Base-by-base conservation (phyloP, 768 basidiomycete species). In the Trametes villosa region DNA sequence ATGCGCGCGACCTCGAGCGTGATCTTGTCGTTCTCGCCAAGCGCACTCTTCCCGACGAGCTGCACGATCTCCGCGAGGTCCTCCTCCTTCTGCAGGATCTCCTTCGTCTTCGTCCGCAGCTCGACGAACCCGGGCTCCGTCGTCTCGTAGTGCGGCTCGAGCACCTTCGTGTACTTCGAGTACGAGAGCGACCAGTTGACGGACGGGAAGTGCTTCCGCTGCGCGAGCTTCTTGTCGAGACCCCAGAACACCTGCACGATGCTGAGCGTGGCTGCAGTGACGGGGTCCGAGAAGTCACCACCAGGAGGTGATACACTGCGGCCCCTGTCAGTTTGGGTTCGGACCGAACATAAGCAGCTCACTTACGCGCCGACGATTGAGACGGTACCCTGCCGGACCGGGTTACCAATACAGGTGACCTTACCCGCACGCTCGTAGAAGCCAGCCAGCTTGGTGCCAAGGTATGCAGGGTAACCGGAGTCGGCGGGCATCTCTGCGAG, bases 221-320 rank as follows among this genome's bases (percentile, higher is more conserved):
- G 97, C 3, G 97, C 97, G 60, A 98, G 87, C 73, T 96, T 95
- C 87, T 99, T 99, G 79, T 98, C 97, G 27, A 99, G 85, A 75
- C 97, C 97, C 97, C 97, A 99, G 85, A 99, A 99, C 66, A 98
- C 97, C 71, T 98, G 97, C 11, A 99, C 97, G 71, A 99, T 99
- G 80, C 95, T 87, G 57, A 99, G 90, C 3, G 97, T 99, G 34
- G 97, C 93, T 45, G 95, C 88, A 9, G 96, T 98, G 60, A 99
- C 97, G 34, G 97, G 97, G 76, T 99, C 97, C 12, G 97, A 97
- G 78, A 98, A 98, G 72, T 99, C 97, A 75, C 97, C 97, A 76
- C 97, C 97, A 46, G 97, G 97, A 58, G 97, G 97, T 4, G 96
- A 98, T 18, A 99, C 97, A 63, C 95, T 96, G 68, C 54, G 2